Conservation (phyloP, 2,329 filamentous ascomycete species). For the Fusarium mexicanum region DNA sequence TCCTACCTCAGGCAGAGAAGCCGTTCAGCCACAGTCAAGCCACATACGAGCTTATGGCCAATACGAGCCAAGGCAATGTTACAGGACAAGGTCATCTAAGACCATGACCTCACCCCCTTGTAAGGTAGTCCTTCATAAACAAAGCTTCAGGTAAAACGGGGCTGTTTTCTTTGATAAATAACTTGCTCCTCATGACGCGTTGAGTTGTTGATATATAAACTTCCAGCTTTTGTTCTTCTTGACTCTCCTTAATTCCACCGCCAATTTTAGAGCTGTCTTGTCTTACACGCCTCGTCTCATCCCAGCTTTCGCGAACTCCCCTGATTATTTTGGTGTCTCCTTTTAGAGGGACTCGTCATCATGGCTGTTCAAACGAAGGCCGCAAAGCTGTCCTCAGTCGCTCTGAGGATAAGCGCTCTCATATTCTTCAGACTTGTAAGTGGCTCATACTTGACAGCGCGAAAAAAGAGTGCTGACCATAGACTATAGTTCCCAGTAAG, state of each 20-base stretch:
- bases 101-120: conserved; percentile 37
- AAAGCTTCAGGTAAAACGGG: conserved; percentile 22
- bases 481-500: conserved; percentile 50
- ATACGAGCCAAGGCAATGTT: conserved; percentile 30
- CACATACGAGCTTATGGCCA: conserved; percentile 21
- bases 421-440: conserved; percentile 52
- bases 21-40: conserved; percentile 33
- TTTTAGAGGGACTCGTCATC: conserved; percentile 18
- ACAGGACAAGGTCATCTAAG: conserved; percentile 14
- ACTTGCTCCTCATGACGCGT: conserved; percentile 21
- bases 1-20: neutral
- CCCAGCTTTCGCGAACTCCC: conserved; percentile 6
- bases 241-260: conserved; percentile 33
- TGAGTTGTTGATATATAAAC: conserved; percentile 19
- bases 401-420: conserved; percentile 50
- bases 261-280: neutral
- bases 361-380: conserved; percentile 47
- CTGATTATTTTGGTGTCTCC: conserved; percentile 13
- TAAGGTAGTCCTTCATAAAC: conserved; percentile 25
- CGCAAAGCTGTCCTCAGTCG: conserved; percentile 50
- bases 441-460: neutral
- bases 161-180: conserved; percentile 11
- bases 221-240: conserved; percentile 25
- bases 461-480: conserved; percentile 19
- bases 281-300: conserved; percentile 6